Evolutionary conservation across 2,329 filamentous ascomycete species (phyloP).

Genomic region (Aspergillus japonicus): DNA sequence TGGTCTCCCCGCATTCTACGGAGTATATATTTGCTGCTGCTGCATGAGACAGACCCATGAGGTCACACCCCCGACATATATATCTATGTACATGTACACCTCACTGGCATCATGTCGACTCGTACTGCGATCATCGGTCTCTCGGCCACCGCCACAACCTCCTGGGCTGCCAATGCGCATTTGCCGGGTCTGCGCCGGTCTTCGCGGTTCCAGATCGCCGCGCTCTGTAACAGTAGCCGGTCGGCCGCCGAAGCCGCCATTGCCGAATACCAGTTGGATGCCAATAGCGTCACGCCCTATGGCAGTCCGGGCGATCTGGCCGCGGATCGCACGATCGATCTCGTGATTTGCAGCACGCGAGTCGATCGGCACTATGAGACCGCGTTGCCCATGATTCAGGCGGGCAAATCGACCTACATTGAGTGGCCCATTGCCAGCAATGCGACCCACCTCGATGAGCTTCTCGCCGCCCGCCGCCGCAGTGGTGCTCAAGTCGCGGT

Average conservation of each 20-base stretch:
- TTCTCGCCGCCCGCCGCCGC: constrained; percentile 38
- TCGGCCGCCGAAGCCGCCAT: constrained; percentile 13
- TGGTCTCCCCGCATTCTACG: background rate
- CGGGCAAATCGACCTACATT: constrained; percentile 55
- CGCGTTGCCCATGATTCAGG: constrained; percentile 48
- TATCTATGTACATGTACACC: background rate
- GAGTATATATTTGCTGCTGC: background rate
- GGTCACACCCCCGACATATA: too few species aligned
- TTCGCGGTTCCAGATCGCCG: constrained; percentile 10
- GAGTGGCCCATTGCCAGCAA: constrained; percentile 60
- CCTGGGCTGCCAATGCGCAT: constrained; percentile 12
- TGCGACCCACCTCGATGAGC: constrained; percentile 40
- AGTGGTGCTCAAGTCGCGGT: constrained; percentile 46
- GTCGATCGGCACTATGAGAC: constrained; percentile 54
- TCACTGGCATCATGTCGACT: background rate
- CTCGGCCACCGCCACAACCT: constrained; percentile 2
- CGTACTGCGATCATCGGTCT: constrained; percentile 16
- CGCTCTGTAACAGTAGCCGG: constrained; percentile 12
- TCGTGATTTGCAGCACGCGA: constrained; percentile 53
- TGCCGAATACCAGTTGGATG: constrained; percentile 41
- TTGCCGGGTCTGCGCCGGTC: constrained; percentile 10
- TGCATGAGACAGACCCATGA: background rate
- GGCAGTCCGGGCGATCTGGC: constrained; percentile 45
- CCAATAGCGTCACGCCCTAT: constrained; percentile 48
- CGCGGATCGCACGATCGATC: constrained; percentile 51